phyloP scores from a whole-genome alignment of 163 green algal species.

The Chlamydomonas reinhardtii region DNA sequence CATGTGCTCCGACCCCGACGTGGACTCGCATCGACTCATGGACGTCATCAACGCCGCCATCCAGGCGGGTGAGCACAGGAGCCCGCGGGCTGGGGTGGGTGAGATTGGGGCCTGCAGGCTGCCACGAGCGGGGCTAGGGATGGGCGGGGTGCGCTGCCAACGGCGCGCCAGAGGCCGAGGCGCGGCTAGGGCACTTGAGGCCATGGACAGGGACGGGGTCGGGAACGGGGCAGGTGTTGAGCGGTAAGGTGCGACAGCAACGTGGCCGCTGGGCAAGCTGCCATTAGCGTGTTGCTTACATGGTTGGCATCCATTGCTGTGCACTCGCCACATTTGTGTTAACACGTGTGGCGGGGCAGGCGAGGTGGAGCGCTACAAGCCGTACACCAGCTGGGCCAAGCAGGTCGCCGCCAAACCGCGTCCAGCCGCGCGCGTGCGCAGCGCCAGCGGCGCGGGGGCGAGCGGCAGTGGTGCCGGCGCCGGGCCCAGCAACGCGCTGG shows the following conservation, averaged over 20 bases:
- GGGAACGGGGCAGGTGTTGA: too few species aligned
- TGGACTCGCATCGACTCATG: constrained; percentile 86
- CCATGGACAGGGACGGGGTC: too few species aligned
- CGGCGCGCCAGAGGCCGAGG: too few species aligned
- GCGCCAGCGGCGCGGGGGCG: background rate
- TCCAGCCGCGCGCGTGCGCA: background rate
- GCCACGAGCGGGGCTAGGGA: too few species aligned
- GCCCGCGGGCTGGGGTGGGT: too few species aligned
- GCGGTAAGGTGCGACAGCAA: too few species aligned
- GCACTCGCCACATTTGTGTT: too few species aligned
- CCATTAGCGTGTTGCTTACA: too few species aligned
- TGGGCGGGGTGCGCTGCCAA: too few species aligned
- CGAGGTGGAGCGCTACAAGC: constrained; percentile 20
- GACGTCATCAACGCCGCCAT: constrained; percentile 75
- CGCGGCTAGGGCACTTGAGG: too few species aligned
- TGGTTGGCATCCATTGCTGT: too few species aligned
- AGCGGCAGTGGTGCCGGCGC: background rate
- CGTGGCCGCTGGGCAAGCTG: too few species aligned
- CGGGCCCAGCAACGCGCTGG: constrained; percentile 28
- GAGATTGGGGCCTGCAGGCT: background rate
- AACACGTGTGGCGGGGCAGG: background rate
- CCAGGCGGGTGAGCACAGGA: constrained; percentile 34
- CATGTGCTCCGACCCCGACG: constrained; percentile 79
- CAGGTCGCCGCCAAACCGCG: constrained; percentile 47
- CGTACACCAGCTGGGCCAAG: constrained; percentile 64